These are phyloP conservation scores for Hanseniaspora hatyaiensis DNA, from an alignment of 805 yeast genomes.

Conservation along the genomic window DNA sequence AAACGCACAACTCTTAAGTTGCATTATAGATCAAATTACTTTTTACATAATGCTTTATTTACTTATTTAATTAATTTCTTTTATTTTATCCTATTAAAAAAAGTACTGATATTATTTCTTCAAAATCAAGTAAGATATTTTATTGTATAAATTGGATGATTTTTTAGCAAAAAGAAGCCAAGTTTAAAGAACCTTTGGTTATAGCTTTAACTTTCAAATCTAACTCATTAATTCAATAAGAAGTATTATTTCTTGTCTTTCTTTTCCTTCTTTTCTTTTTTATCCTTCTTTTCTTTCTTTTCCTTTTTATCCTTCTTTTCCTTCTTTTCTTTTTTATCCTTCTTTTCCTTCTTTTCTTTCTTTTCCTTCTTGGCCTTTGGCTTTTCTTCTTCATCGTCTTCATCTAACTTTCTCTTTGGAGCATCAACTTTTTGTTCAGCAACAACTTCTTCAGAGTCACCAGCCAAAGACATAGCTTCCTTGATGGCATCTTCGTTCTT, in stretches of 20 bases:
- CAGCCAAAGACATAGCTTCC: slow-evolving; percentile 65
- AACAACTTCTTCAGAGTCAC: slow-evolving; percentile 38
- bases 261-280: slow-evolving; percentile 40
- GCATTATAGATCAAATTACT: background rate
- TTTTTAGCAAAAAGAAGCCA: background rate
- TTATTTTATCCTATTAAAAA: slow-evolving; percentile 4
- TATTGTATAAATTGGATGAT: background rate
- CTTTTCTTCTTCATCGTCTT: slow-evolving; percentile 22
- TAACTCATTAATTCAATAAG: too few relatives aligned
- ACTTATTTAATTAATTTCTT: background rate
- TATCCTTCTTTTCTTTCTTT: slow-evolving; percentile 39
- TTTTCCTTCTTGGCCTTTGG: slow-evolving; percentile 27
- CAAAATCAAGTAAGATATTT: background rate
- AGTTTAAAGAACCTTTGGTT: too few relatives aligned
- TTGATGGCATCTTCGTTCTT: slow-evolving; percentile 90
- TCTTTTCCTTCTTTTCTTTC: slow-evolving; percentile 30
- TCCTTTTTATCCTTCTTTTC: slow-evolving; percentile 39
- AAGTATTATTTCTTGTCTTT: slow-evolving; percentile 37
- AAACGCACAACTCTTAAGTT: background rate
- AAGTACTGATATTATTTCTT: background rate
- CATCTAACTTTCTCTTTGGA: slow-evolving; percentile 21
- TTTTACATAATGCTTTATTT: slow-evolving; percentile 2
- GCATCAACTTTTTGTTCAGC: slow-evolving; percentile 30
- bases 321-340: slow-evolving; percentile 29
- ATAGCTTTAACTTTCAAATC: background rate